Percentiles rank a stretch among this genome's conserved stretches.
These are phyloP conservation scores for Arthrinium phaeospermum DNA, from an alignment of 2,329 filamentous ascomycete species.

Conservation along the genomic window DNA sequence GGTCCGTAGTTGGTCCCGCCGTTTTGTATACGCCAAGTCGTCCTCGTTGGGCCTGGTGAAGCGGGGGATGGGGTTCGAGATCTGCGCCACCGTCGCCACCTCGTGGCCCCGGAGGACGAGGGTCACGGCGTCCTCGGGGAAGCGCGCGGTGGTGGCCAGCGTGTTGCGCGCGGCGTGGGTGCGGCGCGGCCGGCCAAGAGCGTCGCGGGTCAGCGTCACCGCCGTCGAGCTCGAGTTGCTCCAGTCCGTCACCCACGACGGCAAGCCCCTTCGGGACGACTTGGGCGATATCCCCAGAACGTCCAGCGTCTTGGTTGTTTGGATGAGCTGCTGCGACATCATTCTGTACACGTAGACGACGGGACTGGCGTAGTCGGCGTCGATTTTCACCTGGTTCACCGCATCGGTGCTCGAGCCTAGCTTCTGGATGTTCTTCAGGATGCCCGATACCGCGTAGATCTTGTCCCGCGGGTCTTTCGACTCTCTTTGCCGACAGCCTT, in stretches of 20 bases:
- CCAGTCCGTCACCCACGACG: slow-evolving; percentile 23
- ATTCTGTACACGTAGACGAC: slow-evolving; percentile 16
- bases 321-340: slow-evolving; percentile 14
- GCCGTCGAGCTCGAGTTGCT: slow-evolving; percentile 10
- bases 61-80: background rate
- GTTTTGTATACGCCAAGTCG: background rate
- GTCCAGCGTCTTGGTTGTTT: background rate
- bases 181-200: slow-evolving; percentile 12
- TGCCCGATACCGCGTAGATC: slow-evolving; percentile 16
- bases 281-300: background rate
- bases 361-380: slow-evolving; percentile 14
- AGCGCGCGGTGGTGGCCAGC: background rate
- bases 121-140: slow-evolving; percentile 1
- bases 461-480: slow-evolving; percentile 20
- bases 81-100: background rate
- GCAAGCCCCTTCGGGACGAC: background rate
- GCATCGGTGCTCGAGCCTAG: background rate
- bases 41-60: no score
- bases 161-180: slow-evolving; percentile 12
- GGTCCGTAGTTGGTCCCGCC: background rate
- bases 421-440: background rate
- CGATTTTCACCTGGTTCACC: background rate
- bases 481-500: slow-evolving; percentile 7
- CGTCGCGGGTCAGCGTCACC: slow-evolving; percentile 10
- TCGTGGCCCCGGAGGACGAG: background rate